Evolutionary conservation across 352 stramenopile species (phyloP).

Genomic region (Pythium folliculosum): DNA sequence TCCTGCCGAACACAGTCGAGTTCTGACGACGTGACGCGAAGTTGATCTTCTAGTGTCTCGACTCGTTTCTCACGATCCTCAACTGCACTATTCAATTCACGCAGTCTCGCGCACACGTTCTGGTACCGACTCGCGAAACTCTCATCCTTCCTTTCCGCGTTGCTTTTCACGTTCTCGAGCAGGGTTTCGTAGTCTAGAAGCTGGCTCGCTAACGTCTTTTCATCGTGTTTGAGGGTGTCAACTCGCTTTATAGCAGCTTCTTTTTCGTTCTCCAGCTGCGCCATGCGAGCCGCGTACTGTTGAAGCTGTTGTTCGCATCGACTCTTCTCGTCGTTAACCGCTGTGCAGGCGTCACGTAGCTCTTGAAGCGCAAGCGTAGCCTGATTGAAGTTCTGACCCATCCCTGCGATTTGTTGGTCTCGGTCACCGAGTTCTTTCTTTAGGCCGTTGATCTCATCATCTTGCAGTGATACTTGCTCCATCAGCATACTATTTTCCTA

Average conservation of each 20-base stretch:
- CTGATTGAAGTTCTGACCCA: conserved; percentile 80
- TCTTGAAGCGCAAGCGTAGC: conserved; percentile 68
- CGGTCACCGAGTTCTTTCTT: conserved; percentile 67
- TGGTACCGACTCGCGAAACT: conserved; percentile 64
- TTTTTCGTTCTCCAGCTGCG: conserved; percentile 63
- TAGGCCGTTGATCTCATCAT: conserved; percentile 62
- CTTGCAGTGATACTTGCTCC: conserved; percentile 80
- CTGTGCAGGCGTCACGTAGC: conserved; percentile 54
- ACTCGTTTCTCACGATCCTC: conserved; percentile 57
- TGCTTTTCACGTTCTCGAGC: conserved; percentile 63
- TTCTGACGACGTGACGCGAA: conserved; percentile 42
- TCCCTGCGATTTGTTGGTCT: conserved; percentile 67
- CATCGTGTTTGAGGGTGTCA: conserved; percentile 37
- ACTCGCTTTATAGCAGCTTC: conserved; percentile 43
- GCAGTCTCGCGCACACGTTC: conserved; percentile 63
- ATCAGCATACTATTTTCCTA: conserved; percentile 83
- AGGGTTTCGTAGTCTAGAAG: conserved; percentile 62
- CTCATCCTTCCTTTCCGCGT: conserved; percentile 60
- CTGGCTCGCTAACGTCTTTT: conserved; percentile 44
- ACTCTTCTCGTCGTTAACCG: conserved; percentile 58
- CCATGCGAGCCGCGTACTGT: conserved; percentile 61
- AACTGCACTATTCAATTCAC: conserved; percentile 58
- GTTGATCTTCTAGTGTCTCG: conserved; percentile 55
- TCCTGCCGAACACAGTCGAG: conserved; percentile 70
- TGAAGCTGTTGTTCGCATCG: conserved; percentile 73